A percentile compares a stretch with the other conserved stretches of the same genome.
These are phyloP conservation scores for Candida koratica DNA, from an alignment of 805 yeast species.

Conservation along the genomic window DNA sequence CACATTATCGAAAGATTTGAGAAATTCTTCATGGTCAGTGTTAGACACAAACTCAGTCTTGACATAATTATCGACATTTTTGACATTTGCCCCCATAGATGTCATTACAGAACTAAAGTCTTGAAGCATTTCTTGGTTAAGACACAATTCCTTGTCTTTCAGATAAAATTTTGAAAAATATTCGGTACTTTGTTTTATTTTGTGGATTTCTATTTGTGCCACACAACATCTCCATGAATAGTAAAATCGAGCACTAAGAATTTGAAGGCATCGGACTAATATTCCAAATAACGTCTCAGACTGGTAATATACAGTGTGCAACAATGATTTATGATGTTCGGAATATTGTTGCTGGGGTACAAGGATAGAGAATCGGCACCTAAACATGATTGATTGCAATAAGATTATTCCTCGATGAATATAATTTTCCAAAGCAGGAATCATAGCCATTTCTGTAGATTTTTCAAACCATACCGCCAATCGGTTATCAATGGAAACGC, in stretches of 20 bases:
- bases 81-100: background rate
- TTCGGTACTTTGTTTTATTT: background rate
- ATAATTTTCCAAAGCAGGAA: conserved; percentile 4
- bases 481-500: background rate
- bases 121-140: background rate
- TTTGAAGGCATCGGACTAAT: conserved; percentile 9
- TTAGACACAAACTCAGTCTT: background rate
- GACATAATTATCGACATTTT: background rate
- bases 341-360: background rate
- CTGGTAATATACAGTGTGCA: background rate
- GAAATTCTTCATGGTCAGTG: background rate
- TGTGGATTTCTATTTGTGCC: conserved; percentile 2
- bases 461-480: background rate
- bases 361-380: background rate
- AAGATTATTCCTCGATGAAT: conserved; percentile 1
- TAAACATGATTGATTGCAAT: conserved; percentile 2
- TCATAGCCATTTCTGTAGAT: background rate
- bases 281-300: background rate
- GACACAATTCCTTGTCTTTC: background rate
- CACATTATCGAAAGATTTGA: background rate
- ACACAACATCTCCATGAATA: conserved; percentile 53
- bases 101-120: background rate
- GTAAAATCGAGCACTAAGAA: conserved; percentile 54
- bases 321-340: background rate
- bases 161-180: background rate